Evolutionary conservation across 805 yeast species (phyloP).

Genomic region (Saturnispora dispora): DNA sequence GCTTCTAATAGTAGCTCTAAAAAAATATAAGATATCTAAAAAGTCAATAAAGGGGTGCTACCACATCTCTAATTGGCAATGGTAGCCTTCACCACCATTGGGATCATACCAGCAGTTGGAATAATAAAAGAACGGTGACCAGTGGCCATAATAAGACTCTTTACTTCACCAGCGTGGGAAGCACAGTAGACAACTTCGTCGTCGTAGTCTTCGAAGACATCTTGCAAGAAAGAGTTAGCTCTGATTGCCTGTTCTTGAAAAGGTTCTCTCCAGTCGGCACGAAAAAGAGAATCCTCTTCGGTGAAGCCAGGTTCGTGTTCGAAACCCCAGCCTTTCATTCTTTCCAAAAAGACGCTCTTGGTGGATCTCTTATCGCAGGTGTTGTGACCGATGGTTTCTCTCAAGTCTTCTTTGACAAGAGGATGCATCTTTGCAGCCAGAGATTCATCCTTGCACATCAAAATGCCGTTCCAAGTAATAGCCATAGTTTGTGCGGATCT

Average conservation of each 20-base stretch:
- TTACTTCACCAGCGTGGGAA: constrained; percentile 54
- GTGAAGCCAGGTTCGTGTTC: constrained; percentile 34
- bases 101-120: constrained; percentile 60
- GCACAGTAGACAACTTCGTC: constrained; percentile 37
- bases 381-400: constrained; percentile 56
- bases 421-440: constrained; percentile 18
- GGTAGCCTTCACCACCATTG: constrained; percentile 42
- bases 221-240: constrained; percentile 35
- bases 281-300: constrained; percentile 43
- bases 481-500: constrained; percentile 51
- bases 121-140: constrained; percentile 50
- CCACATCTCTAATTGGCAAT: constrained; percentile 4
- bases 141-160: constrained; percentile 40
- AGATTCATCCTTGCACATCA: constrained; percentile 22
- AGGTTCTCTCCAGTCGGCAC: constrained; percentile 39
- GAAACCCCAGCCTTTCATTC: constrained; percentile 33
- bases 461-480: constrained; percentile 40
- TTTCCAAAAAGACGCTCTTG: constrained; percentile 29
- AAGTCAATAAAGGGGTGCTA: too few relatives aligned
- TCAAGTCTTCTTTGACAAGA: constrained; percentile 35
- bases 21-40: not conserved
- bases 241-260: constrained; percentile 41
- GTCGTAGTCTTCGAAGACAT: constrained; percentile 28
- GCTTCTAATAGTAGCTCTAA: not conserved
- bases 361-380: constrained; percentile 50